phyloP scores from a whole-genome alignment of 164 flowering plant species.

The Liriodendron chinense region DNA sequence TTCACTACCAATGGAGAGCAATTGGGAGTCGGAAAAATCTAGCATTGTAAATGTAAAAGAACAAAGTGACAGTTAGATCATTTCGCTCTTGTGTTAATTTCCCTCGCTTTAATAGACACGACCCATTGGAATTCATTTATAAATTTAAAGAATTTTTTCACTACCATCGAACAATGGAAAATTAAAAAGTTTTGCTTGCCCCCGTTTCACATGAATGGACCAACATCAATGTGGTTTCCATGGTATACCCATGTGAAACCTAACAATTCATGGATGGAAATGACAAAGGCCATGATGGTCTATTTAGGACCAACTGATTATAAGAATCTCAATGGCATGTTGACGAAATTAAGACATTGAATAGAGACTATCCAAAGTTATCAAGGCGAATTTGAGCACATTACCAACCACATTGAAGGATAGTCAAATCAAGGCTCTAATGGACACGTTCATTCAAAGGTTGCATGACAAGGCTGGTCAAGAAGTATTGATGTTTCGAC shows the following conservation, averaged over 20 bases:
- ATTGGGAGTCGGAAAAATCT: neutral
- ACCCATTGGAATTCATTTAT: neutral
- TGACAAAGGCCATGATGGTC: neutral
- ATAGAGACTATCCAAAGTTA: neutral
- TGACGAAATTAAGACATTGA: neutral
- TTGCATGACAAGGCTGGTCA: neutral
- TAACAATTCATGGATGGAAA: neutral
- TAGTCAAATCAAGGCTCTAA: neutral
- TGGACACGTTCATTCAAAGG: neutral
- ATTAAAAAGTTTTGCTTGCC: neutral
- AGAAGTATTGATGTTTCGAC: conserved; percentile 3
- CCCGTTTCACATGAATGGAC: neutral
- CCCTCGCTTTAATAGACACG: neutral
- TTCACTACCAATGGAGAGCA: neutral
- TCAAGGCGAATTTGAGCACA: neutral
- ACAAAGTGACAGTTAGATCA: neutral
- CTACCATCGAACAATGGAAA: neutral
- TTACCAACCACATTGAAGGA: neutral
- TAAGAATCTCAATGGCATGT: neutral
- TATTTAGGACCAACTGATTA: neutral
- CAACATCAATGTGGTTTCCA: neutral
- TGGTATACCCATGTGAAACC: neutral
- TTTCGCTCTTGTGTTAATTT: neutral
- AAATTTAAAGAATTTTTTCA: neutral
- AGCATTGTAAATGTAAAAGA: neutral